Percentiles rank a stretch among this genome's conserved stretches.
Evolutionary conservation across 768 basidiomycete genomes (phyloP).

Genomic region (Cytidiella melzeri): DNA sequence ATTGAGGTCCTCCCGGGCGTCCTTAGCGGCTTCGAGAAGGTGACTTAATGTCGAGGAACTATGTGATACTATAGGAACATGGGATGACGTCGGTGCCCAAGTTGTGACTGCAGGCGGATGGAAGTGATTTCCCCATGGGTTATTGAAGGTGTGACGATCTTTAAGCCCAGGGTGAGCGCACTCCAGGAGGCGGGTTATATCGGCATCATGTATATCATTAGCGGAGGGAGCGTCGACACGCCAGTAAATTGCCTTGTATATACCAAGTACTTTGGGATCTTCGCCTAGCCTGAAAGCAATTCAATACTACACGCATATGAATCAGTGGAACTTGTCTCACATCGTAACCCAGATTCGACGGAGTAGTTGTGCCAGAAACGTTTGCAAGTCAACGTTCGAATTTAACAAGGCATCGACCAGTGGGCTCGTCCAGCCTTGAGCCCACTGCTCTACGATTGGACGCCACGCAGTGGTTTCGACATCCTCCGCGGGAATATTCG

Average conservation of each 20-base stretch:
- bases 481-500: neutral
- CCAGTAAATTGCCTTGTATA: neutral
- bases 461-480: neutral
- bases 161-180: neutral
- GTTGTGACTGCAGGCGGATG: neutral
- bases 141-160: neutral
- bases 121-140: neutral
- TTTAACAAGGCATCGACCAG: neutral
- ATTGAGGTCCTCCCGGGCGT: neutral
- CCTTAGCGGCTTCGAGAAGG: neutral
- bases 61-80: neutral
- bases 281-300: neutral
- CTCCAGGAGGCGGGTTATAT: neutral
- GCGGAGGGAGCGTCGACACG: no score
- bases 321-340: no score
- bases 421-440: neutral
- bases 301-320: no score
- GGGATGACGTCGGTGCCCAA: neutral
- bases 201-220: neutral
- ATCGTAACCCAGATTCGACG: neutral
- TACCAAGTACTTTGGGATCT: neutral
- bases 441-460: neutral
- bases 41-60: neutral
- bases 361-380: neutral
- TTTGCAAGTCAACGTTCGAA: neutral